phyloP scores from a whole-genome alignment of 2,329 filamentous ascomycete genomes.

The Microsporum ferrugineum region DNA sequence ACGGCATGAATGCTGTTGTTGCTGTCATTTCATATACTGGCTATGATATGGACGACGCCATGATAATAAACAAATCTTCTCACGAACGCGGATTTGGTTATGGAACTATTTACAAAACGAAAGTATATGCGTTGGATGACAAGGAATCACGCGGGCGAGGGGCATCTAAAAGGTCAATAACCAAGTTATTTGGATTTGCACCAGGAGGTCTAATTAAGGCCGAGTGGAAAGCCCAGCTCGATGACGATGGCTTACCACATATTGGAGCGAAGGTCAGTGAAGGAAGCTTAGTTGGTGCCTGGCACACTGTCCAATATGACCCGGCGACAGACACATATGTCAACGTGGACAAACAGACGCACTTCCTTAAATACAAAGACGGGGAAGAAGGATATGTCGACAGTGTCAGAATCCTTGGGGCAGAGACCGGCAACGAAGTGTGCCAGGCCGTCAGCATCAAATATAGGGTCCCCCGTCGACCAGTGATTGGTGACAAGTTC shows the following conservation, averaged over 20 bases:
- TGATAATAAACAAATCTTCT: conserved; percentile 97
- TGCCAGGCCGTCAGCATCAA: conserved; percentile 86
- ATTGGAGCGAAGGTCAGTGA: conserved; percentile 67
- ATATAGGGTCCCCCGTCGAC: conserved; percentile 77
- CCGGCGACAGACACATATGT: conserved; percentile 58
- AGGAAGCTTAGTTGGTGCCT: conserved; percentile 77
- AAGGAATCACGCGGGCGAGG: conserved; percentile 55
- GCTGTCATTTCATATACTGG: conserved; percentile 98
- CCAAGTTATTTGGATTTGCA: conserved; percentile 83
- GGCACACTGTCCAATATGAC: conserved; percentile 75
- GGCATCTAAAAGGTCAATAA: conserved; percentile 56
- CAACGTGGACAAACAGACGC: conserved; percentile 75
- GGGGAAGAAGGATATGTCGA: conserved; percentile 78
- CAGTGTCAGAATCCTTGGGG: conserved; percentile 81
- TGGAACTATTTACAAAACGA: conserved; percentile 95
- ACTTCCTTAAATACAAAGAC: conserved; percentile 92
- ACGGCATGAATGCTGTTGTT: conserved; percentile 88
- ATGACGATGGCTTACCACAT: conserved; percentile 75
- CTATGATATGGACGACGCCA: conserved; percentile 99
- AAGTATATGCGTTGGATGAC: conserved; percentile 77
- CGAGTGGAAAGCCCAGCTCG: conserved; percentile 59
- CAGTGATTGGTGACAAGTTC: conserved; percentile 97
- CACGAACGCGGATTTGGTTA: conserved; percentile 93
- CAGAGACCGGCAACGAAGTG: conserved; percentile 70
- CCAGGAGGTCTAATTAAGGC: conserved; percentile 62